These are phyloP conservation scores for Colletotrichum sp. DNA, from an alignment of 2,329 filamentous ascomycete species.

Conservation along the genomic window DNA sequence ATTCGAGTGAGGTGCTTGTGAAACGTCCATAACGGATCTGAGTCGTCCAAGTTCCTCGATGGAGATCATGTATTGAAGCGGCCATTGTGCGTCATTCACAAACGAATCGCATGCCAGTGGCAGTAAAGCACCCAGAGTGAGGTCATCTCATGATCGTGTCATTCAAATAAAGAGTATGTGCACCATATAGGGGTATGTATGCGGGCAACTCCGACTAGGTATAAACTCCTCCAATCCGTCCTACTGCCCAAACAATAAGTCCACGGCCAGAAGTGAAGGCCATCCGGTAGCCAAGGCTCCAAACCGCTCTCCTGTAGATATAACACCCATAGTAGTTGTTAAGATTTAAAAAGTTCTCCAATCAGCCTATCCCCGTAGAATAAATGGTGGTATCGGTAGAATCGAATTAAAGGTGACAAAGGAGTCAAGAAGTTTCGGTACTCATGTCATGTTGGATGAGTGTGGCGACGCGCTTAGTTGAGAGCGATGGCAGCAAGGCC, in stretches of 20 bases:
- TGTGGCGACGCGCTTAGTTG: conserved; percentile 16
- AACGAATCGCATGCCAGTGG: neutral
- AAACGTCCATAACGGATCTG: neutral
- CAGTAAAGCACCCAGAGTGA: neutral
- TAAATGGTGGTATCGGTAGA: conserved; percentile 20
- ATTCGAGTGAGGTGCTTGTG: neutral
- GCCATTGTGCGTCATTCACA: neutral
- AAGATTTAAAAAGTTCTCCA: conserved; percentile 21
- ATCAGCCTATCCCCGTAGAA: conserved; percentile 29
- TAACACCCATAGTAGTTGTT: neutral
- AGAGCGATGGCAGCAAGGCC: conserved; percentile 41
- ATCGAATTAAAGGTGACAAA: conserved; percentile 19
- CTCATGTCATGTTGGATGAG: conserved; percentile 25
- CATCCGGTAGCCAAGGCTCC: conserved; percentile 17
- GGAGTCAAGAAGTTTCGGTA: neutral
- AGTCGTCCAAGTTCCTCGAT: neutral
- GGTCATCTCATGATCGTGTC: conserved; percentile 17
- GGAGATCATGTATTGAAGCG: neutral
- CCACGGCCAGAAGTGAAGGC: conserved; percentile 19
- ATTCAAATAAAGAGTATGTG: conserved; percentile 19
- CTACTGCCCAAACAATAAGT: neutral
- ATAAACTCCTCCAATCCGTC: conserved; percentile 10
- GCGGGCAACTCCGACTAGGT: conserved; percentile 8
- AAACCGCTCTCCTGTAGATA: neutral
- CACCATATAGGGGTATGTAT: conserved; percentile 18